Evolutionary conservation across 1,284 basidiomycete species (phyloP).

Genomic region (Hypsizygus ulmarius): DNA sequence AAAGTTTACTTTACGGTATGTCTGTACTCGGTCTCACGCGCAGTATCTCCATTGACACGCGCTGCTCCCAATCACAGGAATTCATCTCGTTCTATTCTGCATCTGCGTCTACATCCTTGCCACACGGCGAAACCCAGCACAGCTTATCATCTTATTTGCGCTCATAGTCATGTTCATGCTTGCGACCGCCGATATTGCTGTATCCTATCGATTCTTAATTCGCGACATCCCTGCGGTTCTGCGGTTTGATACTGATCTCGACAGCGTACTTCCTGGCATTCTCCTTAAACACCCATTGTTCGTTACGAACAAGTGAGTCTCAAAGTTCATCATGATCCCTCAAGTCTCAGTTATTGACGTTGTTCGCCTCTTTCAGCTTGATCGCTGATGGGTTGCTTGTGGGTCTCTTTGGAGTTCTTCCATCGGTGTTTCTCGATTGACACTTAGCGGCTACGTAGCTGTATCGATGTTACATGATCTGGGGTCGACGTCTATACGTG

Average conservation of each 20-base stretch:
- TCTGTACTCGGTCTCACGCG: too few species aligned
- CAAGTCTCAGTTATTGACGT: not conserved
- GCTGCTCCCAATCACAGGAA: constrained; percentile 10
- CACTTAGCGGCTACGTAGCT: constrained; percentile 14
- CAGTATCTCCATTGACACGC: not conserved
- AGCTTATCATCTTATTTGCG: constrained; percentile 18
- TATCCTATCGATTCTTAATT: constrained; percentile 23
- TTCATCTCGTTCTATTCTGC: constrained; percentile 20
- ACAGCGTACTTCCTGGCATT: constrained; percentile 1
- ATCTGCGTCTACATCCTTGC: constrained; percentile 18
- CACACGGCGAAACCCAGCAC: constrained; percentile 7
- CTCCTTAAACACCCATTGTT: constrained; percentile 22
- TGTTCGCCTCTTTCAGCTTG: constrained; percentile 13
- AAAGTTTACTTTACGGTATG: too few species aligned
- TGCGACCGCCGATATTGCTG: constrained; percentile 24
- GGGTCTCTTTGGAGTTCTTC: not conserved
- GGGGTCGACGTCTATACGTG: constrained; percentile 21
- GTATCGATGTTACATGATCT: constrained; percentile 28
- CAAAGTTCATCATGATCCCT: not conserved
- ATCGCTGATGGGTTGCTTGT: constrained; percentile 25
- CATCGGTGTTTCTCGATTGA: not conserved
- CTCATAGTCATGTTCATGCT: constrained; percentile 23
- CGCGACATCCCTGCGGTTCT: constrained; percentile 18
- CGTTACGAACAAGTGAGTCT: constrained; percentile 26
- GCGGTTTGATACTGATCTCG: constrained; percentile 4